Evolutionary conservation across 768 basidiomycete genomes (phyloP).

Genomic region (Russula sp.): DNA sequence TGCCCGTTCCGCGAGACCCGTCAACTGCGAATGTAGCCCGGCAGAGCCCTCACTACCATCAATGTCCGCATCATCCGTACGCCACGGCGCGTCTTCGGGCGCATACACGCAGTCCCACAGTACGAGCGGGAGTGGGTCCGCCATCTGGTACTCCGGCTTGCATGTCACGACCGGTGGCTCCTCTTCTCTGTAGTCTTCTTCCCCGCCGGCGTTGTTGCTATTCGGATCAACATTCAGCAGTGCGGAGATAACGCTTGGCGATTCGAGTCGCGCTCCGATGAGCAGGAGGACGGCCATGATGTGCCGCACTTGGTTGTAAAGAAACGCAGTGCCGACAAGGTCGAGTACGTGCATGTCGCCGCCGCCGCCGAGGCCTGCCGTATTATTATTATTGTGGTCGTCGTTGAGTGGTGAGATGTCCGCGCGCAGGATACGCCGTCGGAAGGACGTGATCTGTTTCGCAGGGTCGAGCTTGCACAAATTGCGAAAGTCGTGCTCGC

Average conservation of each 20-base stretch:
- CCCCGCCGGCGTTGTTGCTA: conserved; percentile 38
- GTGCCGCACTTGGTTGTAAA: conserved; percentile 95
- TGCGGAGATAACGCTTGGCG: conserved; percentile 61
- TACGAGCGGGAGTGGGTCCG: conserved; percentile 84
- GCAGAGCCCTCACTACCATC: conserved; percentile 29
- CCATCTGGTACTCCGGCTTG: conserved; percentile 94
- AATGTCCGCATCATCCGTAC: conserved; percentile 48
- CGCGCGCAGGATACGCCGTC: conserved; percentile 63
- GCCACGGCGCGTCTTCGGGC: conserved; percentile 68
- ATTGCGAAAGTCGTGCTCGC: conserved; percentile 94
- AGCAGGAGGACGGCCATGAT: conserved; percentile 92
- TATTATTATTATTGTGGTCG: neutral
- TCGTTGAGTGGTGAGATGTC: conserved; percentile 49
- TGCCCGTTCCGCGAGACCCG: conserved; percentile 48
- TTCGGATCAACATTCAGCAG: conserved; percentile 65
- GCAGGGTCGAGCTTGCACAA: conserved; percentile 89
- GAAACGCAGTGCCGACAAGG: conserved; percentile 81
- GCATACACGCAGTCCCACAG: conserved; percentile 87
- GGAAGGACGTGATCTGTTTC: conserved; percentile 86
- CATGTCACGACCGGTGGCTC: conserved; percentile 53
- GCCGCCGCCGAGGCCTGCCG: conserved; percentile 30
- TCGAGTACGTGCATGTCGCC: conserved; percentile 66
- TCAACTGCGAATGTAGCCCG: conserved; percentile 29
- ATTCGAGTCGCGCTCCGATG: conserved; percentile 77
- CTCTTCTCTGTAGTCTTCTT: neutral